These are phyloP conservation scores for Jatropha multifida DNA, from an alignment of 441 rosid genomes.

Conservation along the genomic window DNA sequence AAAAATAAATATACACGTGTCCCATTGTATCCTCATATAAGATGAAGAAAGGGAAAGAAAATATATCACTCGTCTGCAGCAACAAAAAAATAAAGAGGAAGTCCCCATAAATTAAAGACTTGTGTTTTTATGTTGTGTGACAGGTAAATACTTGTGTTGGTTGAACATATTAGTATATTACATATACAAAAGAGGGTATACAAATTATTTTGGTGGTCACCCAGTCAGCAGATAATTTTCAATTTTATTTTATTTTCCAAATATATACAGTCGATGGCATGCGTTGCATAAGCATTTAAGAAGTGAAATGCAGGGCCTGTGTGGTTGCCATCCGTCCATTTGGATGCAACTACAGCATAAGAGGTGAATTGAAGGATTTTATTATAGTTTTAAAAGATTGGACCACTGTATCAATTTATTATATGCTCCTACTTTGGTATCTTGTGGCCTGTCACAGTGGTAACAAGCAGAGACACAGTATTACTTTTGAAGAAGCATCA, in stretches of 20 bases:
- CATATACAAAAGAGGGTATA: too few relatives aligned
- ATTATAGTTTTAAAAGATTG: background rate
- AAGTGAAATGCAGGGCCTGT: background rate
- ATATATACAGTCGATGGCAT: too few relatives aligned
- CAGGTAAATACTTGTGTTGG: background rate
- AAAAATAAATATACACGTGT: too few relatives aligned
- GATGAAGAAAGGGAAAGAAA: too few relatives aligned
- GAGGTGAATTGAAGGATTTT: background rate
- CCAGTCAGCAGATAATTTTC: background rate
- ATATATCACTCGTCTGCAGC: too few relatives aligned
- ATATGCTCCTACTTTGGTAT: too few relatives aligned
- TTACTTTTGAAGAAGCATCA: too few relatives aligned
- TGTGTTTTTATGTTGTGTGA: background rate
- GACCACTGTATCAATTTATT: background rate
- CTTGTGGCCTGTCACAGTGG: too few relatives aligned
- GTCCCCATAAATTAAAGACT: background rate
- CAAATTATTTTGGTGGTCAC: background rate
- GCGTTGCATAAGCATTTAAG: background rate
- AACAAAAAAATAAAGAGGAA: too few relatives aligned
- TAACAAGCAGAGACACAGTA: too few relatives aligned
- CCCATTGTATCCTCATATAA: too few relatives aligned
- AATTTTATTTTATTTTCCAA: background rate
- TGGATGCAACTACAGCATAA: background rate
- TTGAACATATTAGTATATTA: too few relatives aligned
- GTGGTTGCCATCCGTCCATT: background rate